These are phyloP conservation scores for Erodium trifolium DNA, from an alignment of 441 rosid species.

Conservation along the genomic window DNA sequence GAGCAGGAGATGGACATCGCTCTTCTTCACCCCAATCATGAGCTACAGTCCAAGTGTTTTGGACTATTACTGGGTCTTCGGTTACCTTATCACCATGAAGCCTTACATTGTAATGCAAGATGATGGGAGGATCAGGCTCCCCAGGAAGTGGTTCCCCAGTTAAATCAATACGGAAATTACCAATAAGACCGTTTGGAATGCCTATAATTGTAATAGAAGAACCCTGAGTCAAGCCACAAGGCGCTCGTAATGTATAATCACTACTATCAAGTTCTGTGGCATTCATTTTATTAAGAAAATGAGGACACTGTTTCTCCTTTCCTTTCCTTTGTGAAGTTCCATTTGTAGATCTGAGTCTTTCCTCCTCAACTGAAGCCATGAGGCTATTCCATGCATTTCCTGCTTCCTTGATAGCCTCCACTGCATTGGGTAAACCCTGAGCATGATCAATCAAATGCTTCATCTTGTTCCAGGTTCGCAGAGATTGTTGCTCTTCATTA, in stretches of 20 bases:
- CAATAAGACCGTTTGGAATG: constrained; percentile 79
- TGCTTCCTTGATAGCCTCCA: constrained; percentile 91
- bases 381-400: constrained; percentile 73
- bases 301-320: constrained; percentile 79
- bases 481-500: constrained; percentile 47
- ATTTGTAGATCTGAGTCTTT: constrained; percentile 39
- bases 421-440: constrained; percentile 58
- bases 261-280: constrained; percentile 45
- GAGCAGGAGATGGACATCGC: constrained; percentile 76
- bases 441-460: constrained; percentile 52
- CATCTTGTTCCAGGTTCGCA: constrained; percentile 69
- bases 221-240: constrained; percentile 95
- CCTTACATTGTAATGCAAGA: constrained; percentile 90
- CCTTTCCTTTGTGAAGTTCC: constrained; percentile 39
- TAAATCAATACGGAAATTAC: constrained; percentile 73
- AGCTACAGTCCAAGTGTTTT: constrained; percentile 84
- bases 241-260: constrained; percentile 47
- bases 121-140: constrained; percentile 94
- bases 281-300: constrained; percentile 71
- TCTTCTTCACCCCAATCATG: constrained; percentile 96
- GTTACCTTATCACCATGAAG: constrained; percentile 89
- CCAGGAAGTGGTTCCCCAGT: constrained; percentile 91
- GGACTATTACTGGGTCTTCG: constrained; percentile 93
- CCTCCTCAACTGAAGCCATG: constrained; percentile 55
- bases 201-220: constrained; percentile 86